Conservation (phyloP, 2,329 filamentous ascomycete species). For the Alternaria sp. region DNA sequence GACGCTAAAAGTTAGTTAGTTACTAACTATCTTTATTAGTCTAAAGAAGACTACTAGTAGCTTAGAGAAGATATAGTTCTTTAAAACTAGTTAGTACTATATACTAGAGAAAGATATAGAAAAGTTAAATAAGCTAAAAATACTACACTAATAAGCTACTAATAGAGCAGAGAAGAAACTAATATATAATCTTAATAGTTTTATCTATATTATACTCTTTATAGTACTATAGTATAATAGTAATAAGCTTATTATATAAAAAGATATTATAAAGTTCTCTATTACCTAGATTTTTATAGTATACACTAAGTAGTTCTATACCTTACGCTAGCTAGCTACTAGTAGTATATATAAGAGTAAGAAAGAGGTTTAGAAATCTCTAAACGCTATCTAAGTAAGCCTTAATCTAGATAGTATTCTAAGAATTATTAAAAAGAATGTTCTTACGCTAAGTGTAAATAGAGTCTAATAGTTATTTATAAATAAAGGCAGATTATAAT, state of each 20-base stretch:
- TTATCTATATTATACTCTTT: not conserved
- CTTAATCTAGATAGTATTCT: not conserved
- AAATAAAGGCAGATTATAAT: not conserved
- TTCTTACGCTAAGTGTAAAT: not conserved
- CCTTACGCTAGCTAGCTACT: not conserved
- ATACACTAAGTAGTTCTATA: not conserved
- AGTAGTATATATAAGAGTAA: not conserved
- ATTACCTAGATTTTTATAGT: not conserved
- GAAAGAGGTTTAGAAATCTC: not conserved
- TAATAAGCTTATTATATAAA: not conserved
- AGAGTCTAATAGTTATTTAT: not conserved
- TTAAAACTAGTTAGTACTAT: no score
- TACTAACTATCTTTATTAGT: no score
- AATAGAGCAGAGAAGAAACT: no score
- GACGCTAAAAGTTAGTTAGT: no score
- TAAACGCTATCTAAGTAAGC: not conserved
- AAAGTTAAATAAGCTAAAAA: no score
- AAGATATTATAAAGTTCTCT: not conserved
- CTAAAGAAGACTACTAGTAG: no score
- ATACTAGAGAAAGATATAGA: no score
- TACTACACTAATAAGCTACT: no score
- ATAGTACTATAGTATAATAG: not conserved
- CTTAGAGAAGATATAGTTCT: no score
- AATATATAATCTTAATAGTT: not conserved
- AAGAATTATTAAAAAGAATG: not conserved